Evolutionary conservation across 2,329 filamentous ascomycete species (phyloP), one percentile per base, ranked within the genome.

Genomic region (Pseudocercospora pini-densiflorae): DNA sequence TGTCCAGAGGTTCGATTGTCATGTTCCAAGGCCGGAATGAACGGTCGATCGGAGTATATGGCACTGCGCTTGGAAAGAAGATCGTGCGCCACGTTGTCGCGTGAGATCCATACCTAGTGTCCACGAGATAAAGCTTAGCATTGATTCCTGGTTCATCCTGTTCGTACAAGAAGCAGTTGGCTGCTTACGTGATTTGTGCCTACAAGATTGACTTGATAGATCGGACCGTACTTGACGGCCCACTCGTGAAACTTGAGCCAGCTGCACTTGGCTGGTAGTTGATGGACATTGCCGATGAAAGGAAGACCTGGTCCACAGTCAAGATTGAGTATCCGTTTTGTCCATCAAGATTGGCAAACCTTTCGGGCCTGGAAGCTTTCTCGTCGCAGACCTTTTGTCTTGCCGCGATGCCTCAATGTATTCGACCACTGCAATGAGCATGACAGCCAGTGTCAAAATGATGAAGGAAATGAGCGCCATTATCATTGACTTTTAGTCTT

Each of bases 31-130:
- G 79, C 80, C 3, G 80, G 80, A 57, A 83, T 83, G 63, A 80
- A 79, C 10, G 81, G 81, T 31, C 81, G 76, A 61, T 82, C 80
- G 19, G 81, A 83, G 71, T 83, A 83, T 63, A 82, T 83, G 47
- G 77, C 76, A 19, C 77, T 79, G 61, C 81, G 81, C 71, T 82
- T 82, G 0, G 79, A 74, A 21, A 83, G 70, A 5, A 83, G 72
- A 36, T 83, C 81, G 40, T 75, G 77, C 1, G 81, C 77, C 49
- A 83, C 77, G 21, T 77, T 66, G 58, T 83, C 81, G 6, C 77
- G 76, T 0, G 79, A 80, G 58, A 83, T 80, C 80, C 80, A 82
- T 59, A 83, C 79, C 68, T 83, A 81, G 61, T 82, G 82, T 72
- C 19, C 47, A 51, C 19, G 24, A 49, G 10, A 51, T 7, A 14